Conservation (phyloP, 352 stramenopile genomes). For the Plasmopara muralis region DNA sequence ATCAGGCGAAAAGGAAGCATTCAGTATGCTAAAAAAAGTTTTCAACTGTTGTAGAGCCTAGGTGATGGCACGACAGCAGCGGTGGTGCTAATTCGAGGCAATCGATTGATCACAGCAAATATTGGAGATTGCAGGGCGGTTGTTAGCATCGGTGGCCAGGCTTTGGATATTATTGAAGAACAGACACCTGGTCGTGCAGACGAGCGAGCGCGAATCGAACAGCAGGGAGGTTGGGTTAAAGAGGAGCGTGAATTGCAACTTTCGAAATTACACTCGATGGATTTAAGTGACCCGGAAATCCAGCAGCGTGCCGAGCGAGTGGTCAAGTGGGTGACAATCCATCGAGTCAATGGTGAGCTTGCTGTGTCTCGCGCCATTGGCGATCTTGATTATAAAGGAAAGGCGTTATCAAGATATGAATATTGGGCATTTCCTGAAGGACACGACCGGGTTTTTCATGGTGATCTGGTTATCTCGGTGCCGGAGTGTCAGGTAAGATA, state of each 20-base stretch:
- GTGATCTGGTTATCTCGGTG: slow-evolving; percentile 80
- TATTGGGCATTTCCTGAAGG: slow-evolving; percentile 82
- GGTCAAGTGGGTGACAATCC: slow-evolving; percentile 82
- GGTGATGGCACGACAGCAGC: slow-evolving; percentile 71
- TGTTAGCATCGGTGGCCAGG: slow-evolving; percentile 68
- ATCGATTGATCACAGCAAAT: slow-evolving; percentile 79
- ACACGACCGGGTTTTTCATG: slow-evolving; percentile 69
- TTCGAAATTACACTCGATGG: slow-evolving; percentile 85
- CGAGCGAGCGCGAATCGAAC: slow-evolving; percentile 68
- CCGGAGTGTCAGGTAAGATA: slow-evolving; percentile 67
- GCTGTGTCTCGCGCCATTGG: slow-evolving; percentile 89
- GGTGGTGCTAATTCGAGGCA: slow-evolving; percentile 77
- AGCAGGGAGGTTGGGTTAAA: slow-evolving; percentile 68
- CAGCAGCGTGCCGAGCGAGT: slow-evolving; percentile 74
- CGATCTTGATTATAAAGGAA: slow-evolving; percentile 89
- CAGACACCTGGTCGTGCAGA: slow-evolving; percentile 73
- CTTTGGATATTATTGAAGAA: slow-evolving; percentile 84
- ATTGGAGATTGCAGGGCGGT: slow-evolving; percentile 84
- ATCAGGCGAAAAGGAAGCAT: neutral
- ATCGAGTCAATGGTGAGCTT: slow-evolving; percentile 88
- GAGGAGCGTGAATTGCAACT: slow-evolving; percentile 83
- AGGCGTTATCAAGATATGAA: slow-evolving; percentile 63
- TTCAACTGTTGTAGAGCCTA: slow-evolving; percentile 30
- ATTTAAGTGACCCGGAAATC: slow-evolving; percentile 81
- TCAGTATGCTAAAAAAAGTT: neutral